Evolutionary conservation across 2,329 filamentous ascomycete species (phyloP).

Genomic region (Lecanosticta acicola): DNA sequence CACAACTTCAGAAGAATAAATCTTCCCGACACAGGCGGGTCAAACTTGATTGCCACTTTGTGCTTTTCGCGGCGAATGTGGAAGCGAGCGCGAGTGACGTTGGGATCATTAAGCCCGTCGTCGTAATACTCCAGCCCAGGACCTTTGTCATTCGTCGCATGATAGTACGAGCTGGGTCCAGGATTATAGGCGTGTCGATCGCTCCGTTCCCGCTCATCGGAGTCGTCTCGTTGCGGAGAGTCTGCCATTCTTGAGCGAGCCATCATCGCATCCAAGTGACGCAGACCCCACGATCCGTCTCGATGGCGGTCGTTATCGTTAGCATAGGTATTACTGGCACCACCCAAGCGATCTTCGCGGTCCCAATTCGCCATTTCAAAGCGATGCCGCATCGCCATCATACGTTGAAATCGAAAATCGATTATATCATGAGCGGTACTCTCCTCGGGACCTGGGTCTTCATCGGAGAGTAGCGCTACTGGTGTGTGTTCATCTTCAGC

Average conservation of each 20-base stretch:
- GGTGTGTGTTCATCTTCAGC: conserved; percentile 18
- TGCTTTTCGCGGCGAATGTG: conserved; percentile 76
- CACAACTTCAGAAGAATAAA: conserved; percentile 88
- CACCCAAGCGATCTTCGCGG: conserved; percentile 17
- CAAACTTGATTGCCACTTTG: conserved; percentile 80
- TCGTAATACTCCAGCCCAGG: conserved; percentile 17
- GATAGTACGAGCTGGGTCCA: conserved; percentile 9
- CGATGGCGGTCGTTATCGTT: conserved; percentile 16
- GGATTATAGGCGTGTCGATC: conserved; percentile 13
- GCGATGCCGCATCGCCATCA: conserved; percentile 26
- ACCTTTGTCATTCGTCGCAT: conserved; percentile 6
- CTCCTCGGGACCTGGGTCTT: conserved; percentile 30
- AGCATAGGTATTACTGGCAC: conserved; percentile 5
- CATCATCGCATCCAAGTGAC: conserved; percentile 25
- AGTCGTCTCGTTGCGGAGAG: conserved; percentile 17
- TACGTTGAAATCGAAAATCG: conserved; percentile 29
- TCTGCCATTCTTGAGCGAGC: conserved; percentile 23
- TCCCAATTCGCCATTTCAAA: conserved; percentile 24
- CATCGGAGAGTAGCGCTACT: conserved; percentile 26
- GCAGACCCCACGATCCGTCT: conserved; percentile 17
- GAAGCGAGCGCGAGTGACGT: conserved; percentile 63
- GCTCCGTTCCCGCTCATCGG: conserved; percentile 15
- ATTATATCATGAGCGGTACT: conserved; percentile 29
- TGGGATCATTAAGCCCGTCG: conserved; percentile 22
- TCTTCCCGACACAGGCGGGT: conserved; percentile 63